A percentile compares a stretch with the other conserved stretches of the same genome.
phyloP scores from a whole-genome alignment of 768 basidiomycete genomes.

The Boletus rufocinnamomeus region DNA sequence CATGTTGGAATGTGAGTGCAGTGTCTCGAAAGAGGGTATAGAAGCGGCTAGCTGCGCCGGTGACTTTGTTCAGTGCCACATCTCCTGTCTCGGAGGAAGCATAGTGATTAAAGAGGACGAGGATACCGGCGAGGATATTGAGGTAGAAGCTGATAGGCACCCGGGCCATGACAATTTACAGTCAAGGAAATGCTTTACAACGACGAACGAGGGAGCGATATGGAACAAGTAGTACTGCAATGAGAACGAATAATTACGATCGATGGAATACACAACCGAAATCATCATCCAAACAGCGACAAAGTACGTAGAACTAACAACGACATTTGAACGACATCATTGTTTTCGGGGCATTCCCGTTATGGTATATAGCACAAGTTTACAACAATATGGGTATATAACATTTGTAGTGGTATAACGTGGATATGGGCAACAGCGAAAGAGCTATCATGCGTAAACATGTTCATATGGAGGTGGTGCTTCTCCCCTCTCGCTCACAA shows the following conservation, averaged over 20 bases:
- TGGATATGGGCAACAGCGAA: neutral
- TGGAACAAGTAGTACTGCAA: no score
- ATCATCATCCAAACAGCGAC: neutral
- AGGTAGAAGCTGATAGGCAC: conserved; percentile 21
- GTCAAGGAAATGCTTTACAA: neutral
- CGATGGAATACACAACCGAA: neutral
- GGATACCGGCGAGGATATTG: conserved; percentile 20
- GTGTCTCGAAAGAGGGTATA: conserved; percentile 15
- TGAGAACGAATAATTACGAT: neutral
- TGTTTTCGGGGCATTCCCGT: neutral
- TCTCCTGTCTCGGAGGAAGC: conserved; percentile 21
- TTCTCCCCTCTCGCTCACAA: conserved; percentile 80
- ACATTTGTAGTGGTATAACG: neutral
- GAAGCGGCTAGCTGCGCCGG: conserved; percentile 20
- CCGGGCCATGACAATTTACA: conserved; percentile 7
- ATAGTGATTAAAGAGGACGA: conserved; percentile 22
- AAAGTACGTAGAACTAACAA: neutral
- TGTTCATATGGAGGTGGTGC: conserved; percentile 59
- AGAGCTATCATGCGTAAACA: neutral
- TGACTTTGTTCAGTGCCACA: conserved; percentile 22
- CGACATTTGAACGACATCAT: no score
- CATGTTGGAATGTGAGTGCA: conserved; percentile 5
- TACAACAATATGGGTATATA: neutral
- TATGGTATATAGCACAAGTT: neutral
- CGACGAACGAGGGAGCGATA: neutral